Evolutionary conservation across 331 rosid species (phyloP), one percentile per base, ranked within the genome.

Genomic region (Rhamnella rubrinervis): DNA sequence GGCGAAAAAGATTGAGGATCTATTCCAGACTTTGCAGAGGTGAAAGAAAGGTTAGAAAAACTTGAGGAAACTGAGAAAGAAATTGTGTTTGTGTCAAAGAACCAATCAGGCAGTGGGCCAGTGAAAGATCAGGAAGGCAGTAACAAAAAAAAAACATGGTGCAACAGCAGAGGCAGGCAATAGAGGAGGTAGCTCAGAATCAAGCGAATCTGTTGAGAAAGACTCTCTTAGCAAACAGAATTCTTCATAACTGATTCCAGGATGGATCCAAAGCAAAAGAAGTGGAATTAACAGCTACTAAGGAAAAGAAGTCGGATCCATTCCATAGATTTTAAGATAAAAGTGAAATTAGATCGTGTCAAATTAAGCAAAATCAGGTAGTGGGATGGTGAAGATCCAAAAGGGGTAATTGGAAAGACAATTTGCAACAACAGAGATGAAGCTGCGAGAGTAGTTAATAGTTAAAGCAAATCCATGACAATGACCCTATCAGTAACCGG

Each of bases 11-110:
- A 77, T 68, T 73, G 59, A 35, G 77, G 63, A 38, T 51, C 63
- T 41, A 76, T 41, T 75, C 67, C 86, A 7, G 82, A 75, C 72
- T 72, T 88, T 67, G 69, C 71, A 81, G 85, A 88, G 83, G 89
- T 93, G 73, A 88, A 77, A 76, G 83, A 19, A 52, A 88, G 98
- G 75, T 87, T 88, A 60, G 85, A 84, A n/a, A 86, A 90, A 72
- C 97, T 93, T 26, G 97, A 93, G 79, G 95, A 85, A 72, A 66
- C 85, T 35, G 59, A 88, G 67, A 88, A 86, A 69, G 96, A 79
- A 84, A 91, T 93, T 71, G 87, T 65, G 39, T 89, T 71, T 59
- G 89, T 75, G 78, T 74, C 88, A 26, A 84, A 80, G 80, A 83
- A 79, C 63, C 86, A 82, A 67, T 59, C 75, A 50, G 41, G 52